A percentile compares a stretch with the other conserved stretches of the same genome.
Evolutionary conservation across 352 stramenopile genomes (phyloP).

Genomic region (Phytophthora tubulina): DNA sequence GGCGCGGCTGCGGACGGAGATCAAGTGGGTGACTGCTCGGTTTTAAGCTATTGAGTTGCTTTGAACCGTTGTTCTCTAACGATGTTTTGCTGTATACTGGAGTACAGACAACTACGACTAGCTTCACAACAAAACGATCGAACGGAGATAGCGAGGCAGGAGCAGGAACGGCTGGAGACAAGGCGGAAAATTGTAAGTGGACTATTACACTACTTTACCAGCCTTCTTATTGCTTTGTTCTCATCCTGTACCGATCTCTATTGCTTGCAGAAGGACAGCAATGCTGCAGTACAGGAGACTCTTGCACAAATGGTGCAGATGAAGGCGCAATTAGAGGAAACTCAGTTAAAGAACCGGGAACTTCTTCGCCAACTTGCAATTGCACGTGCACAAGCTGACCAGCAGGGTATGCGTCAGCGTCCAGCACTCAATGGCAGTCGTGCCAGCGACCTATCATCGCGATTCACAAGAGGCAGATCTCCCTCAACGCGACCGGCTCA

Average conservation of each 20-base stretch:
- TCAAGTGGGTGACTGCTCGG: conserved; percentile 49
- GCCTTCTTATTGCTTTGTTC: not conserved
- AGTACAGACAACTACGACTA: conserved; percentile 35
- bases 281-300: conserved; percentile 59
- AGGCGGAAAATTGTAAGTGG: conserved; percentile 49
- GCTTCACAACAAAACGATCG: conserved; percentile 29
- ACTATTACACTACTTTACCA: not conserved
- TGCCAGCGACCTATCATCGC: conserved; percentile 16
- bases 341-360: conserved; percentile 81
- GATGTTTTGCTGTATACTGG: not conserved
- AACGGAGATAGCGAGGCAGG: conserved; percentile 23
- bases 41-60: not conserved
- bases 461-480: conserved; percentile 20
- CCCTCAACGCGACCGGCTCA: conserved; percentile 19
- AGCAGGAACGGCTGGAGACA: conserved; percentile 54
- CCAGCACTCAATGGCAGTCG: conserved; percentile 18
- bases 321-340: conserved; percentile 69
- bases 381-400: conserved; percentile 50
- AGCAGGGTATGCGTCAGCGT: conserved; percentile 25
- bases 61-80: not conserved
- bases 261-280: conserved; percentile 58
- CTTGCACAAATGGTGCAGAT: conserved; percentile 66
- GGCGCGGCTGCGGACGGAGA: conserved; percentile 54
- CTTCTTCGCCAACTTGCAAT: conserved; percentile 79
- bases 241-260: not conserved